A percentile compares a stretch with the other conserved stretches of the same genome.
These are phyloP conservation scores for Vitis hybrid DNA, from an alignment of 177 flowering plant species.

Conservation along the genomic window DNA sequence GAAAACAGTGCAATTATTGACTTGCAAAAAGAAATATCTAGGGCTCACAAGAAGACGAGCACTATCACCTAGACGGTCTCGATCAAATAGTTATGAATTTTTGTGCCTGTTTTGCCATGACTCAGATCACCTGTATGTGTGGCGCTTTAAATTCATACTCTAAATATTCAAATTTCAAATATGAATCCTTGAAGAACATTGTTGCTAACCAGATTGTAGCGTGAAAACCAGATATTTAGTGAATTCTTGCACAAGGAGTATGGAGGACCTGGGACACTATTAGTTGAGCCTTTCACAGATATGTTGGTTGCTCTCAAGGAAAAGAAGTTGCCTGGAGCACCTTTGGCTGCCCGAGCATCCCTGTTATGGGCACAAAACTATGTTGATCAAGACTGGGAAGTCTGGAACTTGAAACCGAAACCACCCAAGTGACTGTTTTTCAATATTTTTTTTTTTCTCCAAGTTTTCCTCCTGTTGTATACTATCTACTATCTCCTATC, in stretches of 20 bases:
- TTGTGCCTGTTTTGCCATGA: conserved; percentile 17
- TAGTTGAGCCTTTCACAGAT: conserved; percentile 82
- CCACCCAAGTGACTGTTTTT: conserved; percentile 13
- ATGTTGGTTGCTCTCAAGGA: conserved; percentile 69
- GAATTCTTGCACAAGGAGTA: conserved; percentile 64
- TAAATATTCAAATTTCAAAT: neutral
- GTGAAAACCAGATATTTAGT: conserved; percentile 51
- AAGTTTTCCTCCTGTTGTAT: conserved; percentile 5
- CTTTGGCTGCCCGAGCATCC: conserved; percentile 62
- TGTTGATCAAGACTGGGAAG: conserved; percentile 71
- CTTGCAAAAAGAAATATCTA: conserved; percentile 3
- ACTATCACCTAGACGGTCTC: conserved; percentile 13
- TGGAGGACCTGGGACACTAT: conserved; percentile 83
- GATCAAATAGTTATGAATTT: conserved; percentile 14
- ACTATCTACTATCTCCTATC: neutral
- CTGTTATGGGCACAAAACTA: conserved; percentile 77
- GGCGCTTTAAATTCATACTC: conserved; percentile 5
- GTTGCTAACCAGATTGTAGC: conserved; percentile 3
- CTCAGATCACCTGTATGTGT: conserved; percentile 5
- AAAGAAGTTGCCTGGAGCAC: conserved; percentile 66
- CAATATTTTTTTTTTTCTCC: neutral
- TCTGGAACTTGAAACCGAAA: conserved; percentile 49
- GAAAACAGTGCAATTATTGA: conserved; percentile 20
- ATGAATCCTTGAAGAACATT: neutral
- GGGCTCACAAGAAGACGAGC: conserved; percentile 1